These are phyloP conservation scores for Mycosarcoma maydis DNA, from an alignment of 1,284 basidiomycete species.

Conservation along the genomic window DNA sequence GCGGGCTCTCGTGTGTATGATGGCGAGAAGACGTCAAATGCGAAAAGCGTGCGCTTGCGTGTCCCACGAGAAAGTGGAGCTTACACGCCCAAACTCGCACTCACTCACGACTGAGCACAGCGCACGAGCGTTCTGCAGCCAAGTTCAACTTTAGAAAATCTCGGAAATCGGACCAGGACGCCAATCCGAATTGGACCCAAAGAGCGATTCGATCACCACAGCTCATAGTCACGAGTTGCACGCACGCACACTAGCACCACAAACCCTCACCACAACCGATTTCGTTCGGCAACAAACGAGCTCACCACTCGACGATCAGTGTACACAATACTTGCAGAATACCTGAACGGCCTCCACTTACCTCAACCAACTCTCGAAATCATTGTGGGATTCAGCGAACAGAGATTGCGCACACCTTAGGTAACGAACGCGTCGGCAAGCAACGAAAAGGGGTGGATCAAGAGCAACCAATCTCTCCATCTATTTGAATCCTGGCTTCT, in stretches of 20 bases:
- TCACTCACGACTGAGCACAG: background rate
- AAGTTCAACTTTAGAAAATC: background rate
- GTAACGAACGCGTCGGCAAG: no score
- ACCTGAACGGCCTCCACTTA: no score
- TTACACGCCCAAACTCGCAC: constrained; percentile 15
- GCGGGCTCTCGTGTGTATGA: background rate
- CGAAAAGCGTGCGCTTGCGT: constrained; percentile 28
- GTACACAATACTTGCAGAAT: no score
- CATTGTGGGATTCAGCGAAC: background rate
- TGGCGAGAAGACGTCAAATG: constrained; percentile 4
- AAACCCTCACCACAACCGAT: constrained; percentile 1
- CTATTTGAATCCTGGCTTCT: no score
- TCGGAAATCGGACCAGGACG: constrained; percentile 16
- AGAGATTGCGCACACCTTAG: background rate
- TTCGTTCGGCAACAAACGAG: background rate
- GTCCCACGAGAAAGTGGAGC: constrained; percentile 27
- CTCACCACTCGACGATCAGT: no score
- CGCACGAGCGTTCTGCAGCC: constrained; percentile 9
- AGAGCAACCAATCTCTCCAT: no score
- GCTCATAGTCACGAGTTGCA: constrained; percentile 2
- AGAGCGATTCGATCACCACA: constrained; percentile 28
- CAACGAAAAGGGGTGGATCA: no score
- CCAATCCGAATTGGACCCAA: constrained; percentile 8
- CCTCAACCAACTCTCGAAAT: no score
- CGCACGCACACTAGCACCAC: background rate